A percentile compares a stretch with the other conserved stretches of the same genome.
Conservation (phyloP, 257 asterid genomes). For the Paulownia fortunei region DNA sequence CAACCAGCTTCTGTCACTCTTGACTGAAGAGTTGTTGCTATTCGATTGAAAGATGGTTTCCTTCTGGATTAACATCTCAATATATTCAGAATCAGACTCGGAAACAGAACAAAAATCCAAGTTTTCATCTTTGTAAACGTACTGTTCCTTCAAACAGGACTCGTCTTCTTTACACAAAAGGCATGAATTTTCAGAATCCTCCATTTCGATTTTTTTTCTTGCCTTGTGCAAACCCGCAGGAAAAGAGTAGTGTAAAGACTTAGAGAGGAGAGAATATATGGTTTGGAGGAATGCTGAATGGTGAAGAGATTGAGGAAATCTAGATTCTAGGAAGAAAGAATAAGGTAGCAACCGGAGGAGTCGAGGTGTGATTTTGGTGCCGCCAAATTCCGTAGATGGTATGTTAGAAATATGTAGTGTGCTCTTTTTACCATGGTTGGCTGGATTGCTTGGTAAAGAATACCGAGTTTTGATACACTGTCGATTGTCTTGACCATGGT, state of each 20-base stretch:
- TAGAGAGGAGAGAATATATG: background rate
- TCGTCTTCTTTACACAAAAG: conserved; percentile 55
- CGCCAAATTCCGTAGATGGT: conserved; percentile 47
- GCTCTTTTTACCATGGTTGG: background rate
- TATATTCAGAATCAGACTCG: conserved; percentile 45
- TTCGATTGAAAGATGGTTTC: conserved; percentile 37
- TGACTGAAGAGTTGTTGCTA: background rate
- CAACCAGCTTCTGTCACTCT: conserved; percentile 39
- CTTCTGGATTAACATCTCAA: conserved; percentile 39
- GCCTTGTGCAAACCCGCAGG: background rate
- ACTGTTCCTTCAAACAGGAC: conserved; percentile 32
- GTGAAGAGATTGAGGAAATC: conserved; percentile 31
- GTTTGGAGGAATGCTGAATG: background rate
- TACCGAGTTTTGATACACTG: no score
- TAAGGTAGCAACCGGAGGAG: conserved; percentile 25
- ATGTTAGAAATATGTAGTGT: background rate
- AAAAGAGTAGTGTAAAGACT: background rate
- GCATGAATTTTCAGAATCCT: conserved; percentile 29
- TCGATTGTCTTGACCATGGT: no score
- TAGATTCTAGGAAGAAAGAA: conserved; percentile 24
- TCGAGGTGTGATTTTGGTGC: conserved; percentile 39
- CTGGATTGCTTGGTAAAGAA: no score
- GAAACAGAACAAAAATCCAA: conserved; percentile 30
- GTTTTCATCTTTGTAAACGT: conserved; percentile 24
- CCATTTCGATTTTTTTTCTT: conserved; percentile 24